phyloP scores from a whole-genome alignment of 306 rosid genomes.

The Oxytropis ochrocephala region DNA sequence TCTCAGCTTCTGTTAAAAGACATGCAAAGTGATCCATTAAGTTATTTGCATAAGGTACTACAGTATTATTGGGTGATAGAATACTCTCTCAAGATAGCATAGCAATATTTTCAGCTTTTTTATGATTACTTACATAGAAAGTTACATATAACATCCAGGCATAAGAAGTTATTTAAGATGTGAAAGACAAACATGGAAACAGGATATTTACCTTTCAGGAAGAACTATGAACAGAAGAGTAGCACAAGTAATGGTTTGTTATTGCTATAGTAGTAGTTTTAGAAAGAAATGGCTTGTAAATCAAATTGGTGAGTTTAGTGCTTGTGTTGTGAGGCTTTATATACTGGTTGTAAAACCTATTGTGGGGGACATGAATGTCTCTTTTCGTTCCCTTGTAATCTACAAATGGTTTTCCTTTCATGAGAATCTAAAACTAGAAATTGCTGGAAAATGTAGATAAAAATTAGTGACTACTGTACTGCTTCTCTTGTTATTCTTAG shows the following conservation, averaged over 20 bases:
- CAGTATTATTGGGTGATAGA: neutral
- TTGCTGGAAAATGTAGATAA: conserved; percentile 18
- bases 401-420: conserved; percentile 24
- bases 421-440: conserved; percentile 33
- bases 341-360: conserved; percentile 40
- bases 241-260: conserved; percentile 12
- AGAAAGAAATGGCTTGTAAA: conserved; percentile 16
- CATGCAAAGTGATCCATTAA: conserved; percentile 15
- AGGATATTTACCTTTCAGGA: conserved; percentile 40
- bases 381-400: conserved; percentile 35
- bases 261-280: conserved; percentile 3
- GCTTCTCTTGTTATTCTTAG: conserved; percentile 11
- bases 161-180: neutral
- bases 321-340: conserved; percentile 44
- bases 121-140: neutral
- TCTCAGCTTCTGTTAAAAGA: neutral
- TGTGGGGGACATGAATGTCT: conserved; percentile 41
- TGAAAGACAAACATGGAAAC: conserved; percentile 10
- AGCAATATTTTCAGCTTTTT: conserved; percentile 11
- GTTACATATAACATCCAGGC: neutral
- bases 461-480: neutral
- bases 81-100: conserved; percentile 1
- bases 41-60: conserved; percentile 10
- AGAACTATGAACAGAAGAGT: conserved; percentile 14
- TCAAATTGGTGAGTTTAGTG: conserved; percentile 40